Percentiles rank a stretch among this genome's conserved stretches.
Conservation (phyloP, 1,139 yeast species). For the Chernovozyma aurita region DNA sequence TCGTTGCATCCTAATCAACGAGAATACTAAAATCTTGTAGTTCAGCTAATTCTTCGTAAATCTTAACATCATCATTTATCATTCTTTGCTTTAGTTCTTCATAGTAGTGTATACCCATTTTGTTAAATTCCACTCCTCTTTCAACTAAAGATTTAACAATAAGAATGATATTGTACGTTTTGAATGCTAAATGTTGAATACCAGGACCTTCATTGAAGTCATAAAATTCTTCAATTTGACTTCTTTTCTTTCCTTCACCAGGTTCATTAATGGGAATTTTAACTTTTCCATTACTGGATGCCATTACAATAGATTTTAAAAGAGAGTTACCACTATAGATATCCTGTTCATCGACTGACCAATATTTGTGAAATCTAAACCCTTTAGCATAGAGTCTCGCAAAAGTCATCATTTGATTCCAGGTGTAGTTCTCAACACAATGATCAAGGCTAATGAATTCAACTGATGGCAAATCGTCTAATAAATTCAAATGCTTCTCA, state of each 20-base stretch:
- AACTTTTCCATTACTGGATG: constrained; percentile 58
- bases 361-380: constrained; percentile 71
- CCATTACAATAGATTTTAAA: constrained; percentile 71
- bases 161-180: constrained; percentile 54
- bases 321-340: constrained; percentile 68
- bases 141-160: constrained; percentile 50
- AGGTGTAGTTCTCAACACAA: constrained; percentile 72
- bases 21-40: constrained; percentile 50
- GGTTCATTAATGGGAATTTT: constrained; percentile 88
- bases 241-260: constrained; percentile 56
- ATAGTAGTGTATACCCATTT: constrained; percentile 56
- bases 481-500: constrained; percentile 5
- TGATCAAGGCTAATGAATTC: constrained; percentile 55
- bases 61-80: constrained; percentile 22
- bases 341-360: constrained; percentile 80
- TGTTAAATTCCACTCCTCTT: constrained; percentile 69
- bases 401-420: constrained; percentile 59
- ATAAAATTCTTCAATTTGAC: constrained; percentile 80
- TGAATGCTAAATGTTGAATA: constrained; percentile 73
- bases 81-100: constrained; percentile 42
- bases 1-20: constrained; percentile 65
- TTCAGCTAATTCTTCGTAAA: constrained; percentile 44
- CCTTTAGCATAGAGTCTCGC: constrained; percentile 56
- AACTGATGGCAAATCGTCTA: constrained; percentile 28
- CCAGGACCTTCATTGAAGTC: constrained; percentile 78